phyloP scores from a whole-genome alignment of 2,329 filamentous ascomycete species.

The Fusarium decemcellulare region DNA sequence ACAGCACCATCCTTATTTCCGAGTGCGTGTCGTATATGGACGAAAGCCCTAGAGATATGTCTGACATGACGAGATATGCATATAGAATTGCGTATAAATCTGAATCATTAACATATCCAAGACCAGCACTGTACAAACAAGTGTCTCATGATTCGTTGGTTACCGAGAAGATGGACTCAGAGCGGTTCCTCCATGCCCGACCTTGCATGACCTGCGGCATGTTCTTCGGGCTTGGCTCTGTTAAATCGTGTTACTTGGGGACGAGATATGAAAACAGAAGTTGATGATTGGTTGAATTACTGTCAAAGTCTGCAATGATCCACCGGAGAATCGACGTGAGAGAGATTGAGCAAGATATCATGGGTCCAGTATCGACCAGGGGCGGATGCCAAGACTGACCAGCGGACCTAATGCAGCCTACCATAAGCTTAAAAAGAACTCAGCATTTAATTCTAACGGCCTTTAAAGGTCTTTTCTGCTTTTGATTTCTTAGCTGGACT shows the following conservation, averaged over 20 bases:
- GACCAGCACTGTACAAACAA: background rate
- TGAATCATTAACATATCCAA: too few species aligned
- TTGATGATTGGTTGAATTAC: background rate
- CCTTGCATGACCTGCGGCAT: background rate
- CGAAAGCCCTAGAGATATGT: constrained; percentile 11
- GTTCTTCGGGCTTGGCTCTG: background rate
- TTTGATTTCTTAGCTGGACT: too few species aligned
- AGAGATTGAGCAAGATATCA: constrained; percentile 19
- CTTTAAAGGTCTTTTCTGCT: too few species aligned
- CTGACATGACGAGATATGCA: too few species aligned
- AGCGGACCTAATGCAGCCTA: background rate
- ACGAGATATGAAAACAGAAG: background rate
- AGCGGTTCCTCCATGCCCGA: background rate
- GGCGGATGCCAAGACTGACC: background rate
- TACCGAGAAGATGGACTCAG: background rate
- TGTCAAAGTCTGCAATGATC: background rate
- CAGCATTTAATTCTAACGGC: too few species aligned
- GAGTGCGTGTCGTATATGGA: constrained; percentile 40
- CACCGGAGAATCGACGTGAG: constrained; percentile 2
- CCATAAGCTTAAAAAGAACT: background rate
- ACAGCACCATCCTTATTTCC: constrained; percentile 44
- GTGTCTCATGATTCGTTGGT: background rate
- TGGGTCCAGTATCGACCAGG: background rate
- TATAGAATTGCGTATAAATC: too few species aligned
- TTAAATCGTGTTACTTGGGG: background rate